phyloP scores from a whole-genome alignment of 1,139 yeast genomes.

The Zygosaccharomyces sapae region DNA sequence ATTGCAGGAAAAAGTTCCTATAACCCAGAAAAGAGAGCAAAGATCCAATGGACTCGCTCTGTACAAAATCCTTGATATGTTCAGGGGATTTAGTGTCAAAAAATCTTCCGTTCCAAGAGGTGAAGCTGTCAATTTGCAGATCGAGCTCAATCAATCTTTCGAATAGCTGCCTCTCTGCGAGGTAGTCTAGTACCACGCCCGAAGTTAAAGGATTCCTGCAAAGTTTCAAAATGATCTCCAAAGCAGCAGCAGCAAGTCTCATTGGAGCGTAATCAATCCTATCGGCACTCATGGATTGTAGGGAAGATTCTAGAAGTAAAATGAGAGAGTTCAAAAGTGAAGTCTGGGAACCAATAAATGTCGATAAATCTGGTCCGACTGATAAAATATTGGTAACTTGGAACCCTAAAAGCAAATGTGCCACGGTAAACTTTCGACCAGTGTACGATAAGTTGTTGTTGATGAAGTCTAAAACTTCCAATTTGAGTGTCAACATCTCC shows the following conservation, averaged over 20 bases:
- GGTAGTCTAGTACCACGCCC: constrained; percentile 44
- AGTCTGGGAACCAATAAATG: constrained; percentile 47
- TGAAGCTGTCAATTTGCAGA: constrained; percentile 46
- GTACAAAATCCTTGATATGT: constrained; percentile 39
- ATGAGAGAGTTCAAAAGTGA: constrained; percentile 59
- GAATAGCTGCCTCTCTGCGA: constrained; percentile 52
- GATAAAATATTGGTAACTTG: constrained; percentile 43
- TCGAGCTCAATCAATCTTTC: constrained; percentile 50
- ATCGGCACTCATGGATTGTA: constrained; percentile 41
- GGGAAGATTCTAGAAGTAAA: constrained; percentile 45
- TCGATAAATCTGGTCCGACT: constrained; percentile 42
- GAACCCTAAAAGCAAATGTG: constrained; percentile 79
- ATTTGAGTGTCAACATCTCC: constrained; percentile 47
- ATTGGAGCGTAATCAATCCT: constrained; percentile 54
- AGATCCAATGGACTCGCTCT: constrained; percentile 46
- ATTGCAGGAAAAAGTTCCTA: constrained; percentile 59
- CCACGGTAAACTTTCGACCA: constrained; percentile 44
- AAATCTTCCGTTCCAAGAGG: constrained; percentile 49
- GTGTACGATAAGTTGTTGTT: constrained; percentile 45
- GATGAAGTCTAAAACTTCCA: constrained; percentile 56
- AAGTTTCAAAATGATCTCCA: constrained; percentile 59
- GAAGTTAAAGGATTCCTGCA: constrained; percentile 56
- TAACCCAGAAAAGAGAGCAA: constrained; percentile 59
- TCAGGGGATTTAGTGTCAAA: constrained; percentile 40
- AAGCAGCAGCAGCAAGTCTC: constrained; percentile 51